These are phyloP conservation scores for Lathyrus tuberosus DNA, from an alignment of 306 rosid genomes.

Conservation along the genomic window DNA sequence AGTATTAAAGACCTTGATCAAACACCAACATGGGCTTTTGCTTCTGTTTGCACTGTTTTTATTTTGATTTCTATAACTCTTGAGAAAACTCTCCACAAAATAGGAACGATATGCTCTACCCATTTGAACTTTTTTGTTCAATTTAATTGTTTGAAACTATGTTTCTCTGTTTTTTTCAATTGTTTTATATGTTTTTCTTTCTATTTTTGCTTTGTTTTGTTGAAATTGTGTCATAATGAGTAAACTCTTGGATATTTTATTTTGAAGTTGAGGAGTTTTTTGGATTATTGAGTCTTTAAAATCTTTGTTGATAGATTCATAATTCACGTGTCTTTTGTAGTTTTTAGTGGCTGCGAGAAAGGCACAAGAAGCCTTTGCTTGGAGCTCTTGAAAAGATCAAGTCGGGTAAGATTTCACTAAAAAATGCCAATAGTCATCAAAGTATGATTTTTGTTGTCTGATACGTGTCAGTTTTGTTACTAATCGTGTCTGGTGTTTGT, in stretches of 20 bases:
- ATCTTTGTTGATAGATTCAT: background rate
- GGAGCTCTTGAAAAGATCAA: constrained; percentile 92
- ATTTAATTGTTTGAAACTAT: too few species aligned
- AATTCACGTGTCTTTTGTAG: background rate
- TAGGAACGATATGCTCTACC: too few species aligned
- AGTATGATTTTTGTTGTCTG: background rate
- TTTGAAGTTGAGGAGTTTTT: constrained; percentile 3
- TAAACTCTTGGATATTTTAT: background rate
- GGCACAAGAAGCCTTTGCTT: constrained; percentile 66
- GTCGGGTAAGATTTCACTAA: constrained; percentile 60
- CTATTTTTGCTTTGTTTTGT: background rate
- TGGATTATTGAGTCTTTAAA: background rate
- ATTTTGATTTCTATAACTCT: too few species aligned
- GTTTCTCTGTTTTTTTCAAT: too few species aligned
- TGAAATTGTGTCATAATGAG: background rate
- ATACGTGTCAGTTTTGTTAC: background rate
- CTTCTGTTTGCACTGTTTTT: too few species aligned
- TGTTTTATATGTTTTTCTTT: background rate
- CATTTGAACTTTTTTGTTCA: too few species aligned
- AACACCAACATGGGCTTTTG: too few species aligned
- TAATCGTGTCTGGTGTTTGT: background rate
- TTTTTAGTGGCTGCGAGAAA: constrained; percentile 46
- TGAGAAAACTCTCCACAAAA: too few species aligned
- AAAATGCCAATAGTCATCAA: constrained; percentile 8
- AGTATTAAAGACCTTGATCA: too few species aligned